phyloP scores from a whole-genome alignment of 176 grass and related monocot genomes.

The Zea luxurians region DNA sequence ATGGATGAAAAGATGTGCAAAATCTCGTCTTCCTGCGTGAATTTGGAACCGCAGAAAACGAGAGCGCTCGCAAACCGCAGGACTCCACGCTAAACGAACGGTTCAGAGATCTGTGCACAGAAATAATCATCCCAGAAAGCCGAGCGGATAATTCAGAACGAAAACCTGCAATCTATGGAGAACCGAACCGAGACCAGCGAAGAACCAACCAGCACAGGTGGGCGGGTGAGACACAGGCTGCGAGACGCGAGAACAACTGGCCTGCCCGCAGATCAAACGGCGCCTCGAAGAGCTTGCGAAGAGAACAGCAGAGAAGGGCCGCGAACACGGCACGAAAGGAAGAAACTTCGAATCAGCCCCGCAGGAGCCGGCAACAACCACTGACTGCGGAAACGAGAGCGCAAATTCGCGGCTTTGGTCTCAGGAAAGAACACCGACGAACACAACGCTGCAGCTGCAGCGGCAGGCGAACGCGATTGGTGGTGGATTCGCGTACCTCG shows the following conservation, averaged over 20 bases:
- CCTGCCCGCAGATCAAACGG: slow-evolving; percentile 16
- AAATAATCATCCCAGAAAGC: neutral
- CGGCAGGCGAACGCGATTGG: slow-evolving; percentile 9
- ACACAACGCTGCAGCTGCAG: neutral
- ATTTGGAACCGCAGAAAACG: slow-evolving; percentile 23
- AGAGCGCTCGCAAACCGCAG: neutral
- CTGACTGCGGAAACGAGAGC: neutral
- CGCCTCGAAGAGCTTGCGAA: neutral
- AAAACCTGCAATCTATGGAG: neutral
- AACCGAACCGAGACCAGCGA: neutral
- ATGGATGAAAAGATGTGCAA: neutral
- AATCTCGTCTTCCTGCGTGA: neutral
- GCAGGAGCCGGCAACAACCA: neutral
- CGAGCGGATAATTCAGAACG: neutral
- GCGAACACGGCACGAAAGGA: slow-evolving; percentile 3
- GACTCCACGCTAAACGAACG: neutral
- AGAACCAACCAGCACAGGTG: neutral
- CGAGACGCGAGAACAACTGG: neutral
- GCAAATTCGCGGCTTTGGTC: slow-evolving; percentile 11
- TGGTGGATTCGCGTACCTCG: slow-evolving; percentile 45
- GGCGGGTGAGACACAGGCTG: neutral
- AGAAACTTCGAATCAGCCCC: slow-evolving; percentile 16
- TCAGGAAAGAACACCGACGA: neutral
- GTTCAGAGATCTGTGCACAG: slow-evolving; percentile 19
- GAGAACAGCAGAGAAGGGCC: neutral